Evolutionary conservation across 2,329 filamentous ascomycete genomes (phyloP).

Genomic region (Arthrobotrys conoides): DNA sequence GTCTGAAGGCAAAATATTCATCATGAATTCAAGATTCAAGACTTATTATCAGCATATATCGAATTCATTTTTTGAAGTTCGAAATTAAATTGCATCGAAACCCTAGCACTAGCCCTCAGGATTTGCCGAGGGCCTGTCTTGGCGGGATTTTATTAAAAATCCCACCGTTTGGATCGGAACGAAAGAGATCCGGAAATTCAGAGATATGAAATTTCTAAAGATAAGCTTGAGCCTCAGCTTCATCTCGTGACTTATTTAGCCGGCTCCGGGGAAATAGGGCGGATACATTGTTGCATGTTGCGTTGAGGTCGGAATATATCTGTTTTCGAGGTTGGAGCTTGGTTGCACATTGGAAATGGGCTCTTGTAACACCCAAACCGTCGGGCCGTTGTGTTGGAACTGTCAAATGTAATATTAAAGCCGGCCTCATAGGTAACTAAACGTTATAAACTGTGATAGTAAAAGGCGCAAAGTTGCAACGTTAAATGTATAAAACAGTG

Average conservation of each 20-base stretch:
- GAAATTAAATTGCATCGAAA: not conserved
- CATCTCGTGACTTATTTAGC: conserved; percentile 24
- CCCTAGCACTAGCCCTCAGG: not conserved
- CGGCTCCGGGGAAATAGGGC: not conserved
- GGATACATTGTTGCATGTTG: not conserved
- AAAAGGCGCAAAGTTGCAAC: too few relatives aligned
- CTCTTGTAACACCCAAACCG: too few relatives aligned
- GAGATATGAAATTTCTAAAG: not conserved
- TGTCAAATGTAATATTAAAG: too few relatives aligned
- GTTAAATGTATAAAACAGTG: not conserved
- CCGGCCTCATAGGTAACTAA: too few relatives aligned
- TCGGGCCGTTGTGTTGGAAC: too few relatives aligned
- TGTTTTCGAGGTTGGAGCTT: too few relatives aligned
- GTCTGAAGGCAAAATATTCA: not conserved
- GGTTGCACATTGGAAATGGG: too few relatives aligned
- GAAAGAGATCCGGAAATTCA: conserved; percentile 8
- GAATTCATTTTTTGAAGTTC: not conserved
- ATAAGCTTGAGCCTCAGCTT: conserved; percentile 20
- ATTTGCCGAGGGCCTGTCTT: conserved; percentile 9
- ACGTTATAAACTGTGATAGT: too few relatives aligned
- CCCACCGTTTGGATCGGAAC: not conserved
- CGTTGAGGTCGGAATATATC: not conserved
- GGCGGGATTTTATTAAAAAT: conserved; percentile 36
- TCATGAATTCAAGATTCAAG: not conserved
- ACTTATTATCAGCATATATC: not conserved